A percentile compares a stretch with the other conserved stretches of the same genome.
These are phyloP conservation scores for Tulasnella sp. DNA, from an alignment of 768 basidiomycete genomes.

Conservation along the genomic window DNA sequence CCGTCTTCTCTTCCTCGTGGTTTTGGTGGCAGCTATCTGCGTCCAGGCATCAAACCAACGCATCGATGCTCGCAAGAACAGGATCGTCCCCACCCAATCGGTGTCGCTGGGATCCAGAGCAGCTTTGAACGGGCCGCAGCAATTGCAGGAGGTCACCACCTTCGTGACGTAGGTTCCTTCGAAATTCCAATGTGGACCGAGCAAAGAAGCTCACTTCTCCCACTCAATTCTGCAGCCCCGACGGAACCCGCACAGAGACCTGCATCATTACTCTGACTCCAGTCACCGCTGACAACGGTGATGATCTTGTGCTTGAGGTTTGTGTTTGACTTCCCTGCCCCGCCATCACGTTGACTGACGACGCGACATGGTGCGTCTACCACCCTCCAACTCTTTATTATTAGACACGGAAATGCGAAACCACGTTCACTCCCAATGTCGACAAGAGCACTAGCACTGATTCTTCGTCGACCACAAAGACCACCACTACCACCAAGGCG, in stretches of 20 bases:
- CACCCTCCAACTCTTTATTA: neutral
- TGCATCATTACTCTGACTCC: slow-evolving; percentile 11
- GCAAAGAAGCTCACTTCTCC: too few species aligned
- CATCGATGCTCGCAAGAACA: too few species aligned
- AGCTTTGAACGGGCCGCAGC: slow-evolving; percentile 3
- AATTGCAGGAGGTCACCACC: neutral
- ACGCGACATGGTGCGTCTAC: neutral
- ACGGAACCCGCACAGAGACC: neutral
- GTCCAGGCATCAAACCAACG: too few species aligned
- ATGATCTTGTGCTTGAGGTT: slow-evolving; percentile 7
- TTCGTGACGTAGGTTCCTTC: neutral
- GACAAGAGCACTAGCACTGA: neutral
- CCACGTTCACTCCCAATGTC: neutral
- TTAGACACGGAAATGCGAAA: neutral
- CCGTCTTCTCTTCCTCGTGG: too few species aligned
- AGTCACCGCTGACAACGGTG: neutral
- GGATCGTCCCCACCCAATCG: too few species aligned
- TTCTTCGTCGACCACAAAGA: neutral
- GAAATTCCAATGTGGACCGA: neutral
- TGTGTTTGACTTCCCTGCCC: neutral
- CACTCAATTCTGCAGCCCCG: neutral
- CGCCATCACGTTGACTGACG: neutral
- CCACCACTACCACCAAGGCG: neutral
- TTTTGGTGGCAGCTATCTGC: too few species aligned
- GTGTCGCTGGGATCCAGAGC: neutral